phyloP scores from a whole-genome alignment of 352 stramenopile species.

The Pythium pyrilobum region DNA sequence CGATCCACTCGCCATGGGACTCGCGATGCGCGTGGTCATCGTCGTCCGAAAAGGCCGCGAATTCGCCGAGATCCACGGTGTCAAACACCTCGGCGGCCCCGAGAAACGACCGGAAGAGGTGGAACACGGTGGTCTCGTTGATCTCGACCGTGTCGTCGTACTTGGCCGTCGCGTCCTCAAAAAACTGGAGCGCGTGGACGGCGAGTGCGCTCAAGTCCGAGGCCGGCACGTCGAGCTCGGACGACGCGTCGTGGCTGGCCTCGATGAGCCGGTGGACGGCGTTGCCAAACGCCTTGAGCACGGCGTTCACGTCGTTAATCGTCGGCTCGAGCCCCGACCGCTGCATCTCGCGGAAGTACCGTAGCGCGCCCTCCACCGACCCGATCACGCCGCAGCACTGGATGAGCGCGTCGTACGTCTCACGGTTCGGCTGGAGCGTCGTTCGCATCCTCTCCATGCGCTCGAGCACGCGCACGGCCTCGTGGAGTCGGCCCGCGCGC shows the following conservation, averaged over 20 bases:
- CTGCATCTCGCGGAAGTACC: conserved; percentile 12
- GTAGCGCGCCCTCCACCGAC: conserved; percentile 7
- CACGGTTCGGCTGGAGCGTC: conserved; percentile 1
- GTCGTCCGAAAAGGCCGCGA: conserved; percentile 1
- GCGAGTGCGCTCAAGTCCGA: conserved; percentile 17
- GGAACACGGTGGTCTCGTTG: conserved; percentile 19
- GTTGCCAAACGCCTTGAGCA: conserved; percentile 12
- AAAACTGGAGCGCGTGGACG: conserved; percentile 12
- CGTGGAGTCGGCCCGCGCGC: conserved; percentile 4
- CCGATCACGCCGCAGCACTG: conserved; percentile 9
- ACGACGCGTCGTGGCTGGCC: background rate
- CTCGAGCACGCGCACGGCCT: conserved; percentile 12
- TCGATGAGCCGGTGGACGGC: conserved; percentile 10
- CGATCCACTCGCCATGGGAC: conserved; percentile 22
- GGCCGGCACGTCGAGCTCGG: conserved; percentile 9
- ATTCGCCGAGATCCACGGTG: conserved; percentile 8
- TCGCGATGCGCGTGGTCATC: conserved; percentile 16
- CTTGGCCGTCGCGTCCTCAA: conserved; percentile 5
- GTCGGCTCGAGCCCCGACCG: conserved; percentile 6
- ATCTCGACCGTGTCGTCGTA: conserved; percentile 3
- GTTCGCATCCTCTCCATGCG: conserved; percentile 1
- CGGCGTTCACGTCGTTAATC: conserved; percentile 2
- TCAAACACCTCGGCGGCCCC: conserved; percentile 29
- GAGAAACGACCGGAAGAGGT: conserved; percentile 38
- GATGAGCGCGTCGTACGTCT: conserved; percentile 15